Evolutionary conservation across 2,329 filamentous ascomycete genomes (phyloP).

Genomic region (Hypoxylon sp.): DNA sequence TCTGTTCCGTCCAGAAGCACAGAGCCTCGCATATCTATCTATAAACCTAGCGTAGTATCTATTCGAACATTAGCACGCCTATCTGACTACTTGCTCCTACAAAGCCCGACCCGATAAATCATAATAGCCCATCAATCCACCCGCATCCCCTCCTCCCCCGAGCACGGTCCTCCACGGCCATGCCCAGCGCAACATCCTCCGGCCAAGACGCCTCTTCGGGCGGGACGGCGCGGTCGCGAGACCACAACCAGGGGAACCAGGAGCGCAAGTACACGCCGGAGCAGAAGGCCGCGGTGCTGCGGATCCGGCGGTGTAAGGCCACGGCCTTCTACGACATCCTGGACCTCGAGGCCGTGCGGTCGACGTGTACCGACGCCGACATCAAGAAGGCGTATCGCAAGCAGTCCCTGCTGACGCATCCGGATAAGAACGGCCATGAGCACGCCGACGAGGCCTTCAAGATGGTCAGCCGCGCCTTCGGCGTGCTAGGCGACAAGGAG

Average conservation of each 20-base stretch:
- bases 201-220: conserved; percentile 64
- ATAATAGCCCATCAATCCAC: background rate
- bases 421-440: conserved; percentile 98
- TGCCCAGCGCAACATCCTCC: conserved; percentile 68
- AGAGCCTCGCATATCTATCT: conserved; percentile 15
- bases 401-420: conserved; percentile 92
- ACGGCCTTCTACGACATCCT: conserved; percentile 98
- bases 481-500: conserved; percentile 91
- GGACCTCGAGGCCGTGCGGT: conserved; percentile 74
- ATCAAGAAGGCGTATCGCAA: conserved; percentile 99
- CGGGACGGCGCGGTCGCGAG: conserved; percentile 65
- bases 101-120: conserved; percentile 8
- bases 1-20: conserved; percentile 1
- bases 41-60: background rate
- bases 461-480: conserved; percentile 94
- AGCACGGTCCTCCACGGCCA: conserved; percentile 46
- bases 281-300: conserved; percentile 90
- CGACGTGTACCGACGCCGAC: conserved; percentile 81
- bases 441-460: conserved; percentile 99
- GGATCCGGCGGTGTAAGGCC: conserved; percentile 85
- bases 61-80: conserved; percentile 2
- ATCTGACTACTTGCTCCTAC: conserved; percentile 44
- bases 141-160: conserved; percentile 4
- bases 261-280: conserved; percentile 86
- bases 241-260: conserved; percentile 83